phyloP scores from a whole-genome alignment of 345 rosid species.

The Hevea brasiliensis region DNA sequence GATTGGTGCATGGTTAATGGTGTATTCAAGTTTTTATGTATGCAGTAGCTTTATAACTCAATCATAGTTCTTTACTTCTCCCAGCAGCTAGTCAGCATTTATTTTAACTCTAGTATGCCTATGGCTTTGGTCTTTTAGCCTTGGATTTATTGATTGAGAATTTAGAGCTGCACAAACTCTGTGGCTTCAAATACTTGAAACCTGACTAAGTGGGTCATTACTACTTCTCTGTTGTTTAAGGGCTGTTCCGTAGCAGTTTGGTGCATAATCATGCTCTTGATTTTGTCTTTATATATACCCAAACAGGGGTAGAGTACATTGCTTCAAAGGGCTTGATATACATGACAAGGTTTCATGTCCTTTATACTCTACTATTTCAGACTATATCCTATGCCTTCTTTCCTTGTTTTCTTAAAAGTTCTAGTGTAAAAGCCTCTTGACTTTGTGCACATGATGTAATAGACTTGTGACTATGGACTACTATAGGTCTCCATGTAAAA shows the following conservation, averaged over 20 bases:
- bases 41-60: background rate
- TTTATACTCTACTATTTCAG: background rate
- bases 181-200: background rate
- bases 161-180: background rate
- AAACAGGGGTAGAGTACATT: background rate
- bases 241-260: background rate
- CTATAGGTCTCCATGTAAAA: background rate
- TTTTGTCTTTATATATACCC: constrained; percentile 1
- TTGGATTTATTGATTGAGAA: background rate
- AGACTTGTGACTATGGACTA: background rate
- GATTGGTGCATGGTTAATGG: background rate
- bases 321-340: background rate
- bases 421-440: background rate
- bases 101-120: background rate
- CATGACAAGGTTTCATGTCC: background rate
- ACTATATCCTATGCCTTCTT: background rate
- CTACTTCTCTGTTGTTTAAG: background rate
- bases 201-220: background rate
- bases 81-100: background rate
- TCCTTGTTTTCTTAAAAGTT: background rate
- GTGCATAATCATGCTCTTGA: background rate
- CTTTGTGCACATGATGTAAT: background rate
- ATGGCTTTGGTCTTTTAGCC: background rate
- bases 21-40: constrained; percentile 3
- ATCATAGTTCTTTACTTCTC: background rate